These are phyloP conservation scores for Nasturtium officinale DNA, from an alignment of 345 rosid species.

Conservation along the genomic window DNA sequence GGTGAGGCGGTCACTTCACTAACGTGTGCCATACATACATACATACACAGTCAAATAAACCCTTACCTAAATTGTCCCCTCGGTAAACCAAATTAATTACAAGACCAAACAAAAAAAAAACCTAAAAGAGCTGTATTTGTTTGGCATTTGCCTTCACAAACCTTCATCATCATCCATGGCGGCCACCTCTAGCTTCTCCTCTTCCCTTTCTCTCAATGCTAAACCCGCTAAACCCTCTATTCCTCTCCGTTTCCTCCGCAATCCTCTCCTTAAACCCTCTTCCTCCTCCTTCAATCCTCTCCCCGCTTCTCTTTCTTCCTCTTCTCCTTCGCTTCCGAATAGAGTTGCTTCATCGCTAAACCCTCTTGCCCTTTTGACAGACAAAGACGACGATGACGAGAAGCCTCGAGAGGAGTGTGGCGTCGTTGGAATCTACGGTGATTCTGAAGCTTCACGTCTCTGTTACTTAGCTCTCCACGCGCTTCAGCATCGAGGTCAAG, in stretches of 20 bases:
- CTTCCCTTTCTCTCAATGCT: slow-evolving; percentile 41
- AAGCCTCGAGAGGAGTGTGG: slow-evolving; percentile 95
- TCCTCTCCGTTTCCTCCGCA: slow-evolving; percentile 42
- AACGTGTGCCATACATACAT: slow-evolving; percentile 31
- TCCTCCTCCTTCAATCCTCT: slow-evolving; percentile 26
- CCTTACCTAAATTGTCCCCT: slow-evolving; percentile 24
- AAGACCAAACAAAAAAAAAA: neutral
- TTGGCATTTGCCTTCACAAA: slow-evolving; percentile 5
- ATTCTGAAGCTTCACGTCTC: slow-evolving; percentile 82
- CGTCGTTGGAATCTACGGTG: slow-evolving; percentile 85
- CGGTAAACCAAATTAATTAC: neutral
- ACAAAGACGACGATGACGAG: slow-evolving; percentile 51
- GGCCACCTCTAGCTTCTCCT: slow-evolving; percentile 44
- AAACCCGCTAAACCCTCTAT: slow-evolving; percentile 40
- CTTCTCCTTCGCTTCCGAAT: slow-evolving; percentile 32
- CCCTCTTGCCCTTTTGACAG: slow-evolving; percentile 49
- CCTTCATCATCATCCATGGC: slow-evolving; percentile 48
- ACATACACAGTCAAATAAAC: slow-evolving; percentile 19
- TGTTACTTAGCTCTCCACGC: slow-evolving; percentile 90
- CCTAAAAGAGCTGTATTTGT: slow-evolving; percentile 25
- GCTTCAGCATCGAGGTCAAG: slow-evolving; percentile 91
- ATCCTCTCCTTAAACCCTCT: slow-evolving; percentile 47
- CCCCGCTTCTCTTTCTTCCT: slow-evolving; percentile 16
- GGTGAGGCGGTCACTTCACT: slow-evolving; percentile 28
- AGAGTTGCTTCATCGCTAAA: slow-evolving; percentile 34